phyloP scores from a whole-genome alignment of 306 rosid species.

The Cucurbita pepo region DNA sequence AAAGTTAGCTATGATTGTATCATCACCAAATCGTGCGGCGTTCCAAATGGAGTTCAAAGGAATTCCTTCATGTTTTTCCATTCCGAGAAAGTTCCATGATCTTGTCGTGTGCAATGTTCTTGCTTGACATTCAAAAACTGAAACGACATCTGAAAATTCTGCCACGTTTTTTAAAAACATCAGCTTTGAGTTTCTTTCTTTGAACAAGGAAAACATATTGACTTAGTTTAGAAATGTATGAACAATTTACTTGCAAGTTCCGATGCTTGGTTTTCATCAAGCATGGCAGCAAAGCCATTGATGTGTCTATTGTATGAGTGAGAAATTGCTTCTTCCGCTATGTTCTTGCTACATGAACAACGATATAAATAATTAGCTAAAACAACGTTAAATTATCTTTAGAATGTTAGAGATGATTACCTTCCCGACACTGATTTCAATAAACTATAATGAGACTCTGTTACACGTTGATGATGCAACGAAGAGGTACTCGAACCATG shows the following conservation, averaged over 20 bases:
- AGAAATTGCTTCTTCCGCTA: not conserved
- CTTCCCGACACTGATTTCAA: not conserved
- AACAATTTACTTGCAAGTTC: not conserved
- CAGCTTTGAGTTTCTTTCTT: not conserved
- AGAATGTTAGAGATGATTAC: not conserved
- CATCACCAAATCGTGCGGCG: not conserved
- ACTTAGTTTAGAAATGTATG: not conserved
- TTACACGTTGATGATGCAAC: not conserved
- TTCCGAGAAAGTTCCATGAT: not conserved
- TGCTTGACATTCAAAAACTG: not conserved
- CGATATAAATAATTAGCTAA: too few relatives aligned
- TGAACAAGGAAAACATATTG: not conserved
- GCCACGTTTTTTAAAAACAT: not conserved
- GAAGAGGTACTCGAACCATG: not conserved
- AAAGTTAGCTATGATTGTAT: not conserved
- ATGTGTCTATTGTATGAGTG: not conserved
- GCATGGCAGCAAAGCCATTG: conserved; percentile 2
- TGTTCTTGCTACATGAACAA: not conserved
- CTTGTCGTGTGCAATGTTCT: not conserved
- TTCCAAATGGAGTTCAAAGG: not conserved
- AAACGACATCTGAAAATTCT: not conserved
- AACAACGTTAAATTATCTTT: too few relatives aligned
- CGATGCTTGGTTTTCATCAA: not conserved
- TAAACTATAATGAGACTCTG: not conserved
- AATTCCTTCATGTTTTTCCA: not conserved